phyloP scores from a whole-genome alignment of 2,329 filamentous ascomycete genomes.

The Beauveria medogensis region DNA sequence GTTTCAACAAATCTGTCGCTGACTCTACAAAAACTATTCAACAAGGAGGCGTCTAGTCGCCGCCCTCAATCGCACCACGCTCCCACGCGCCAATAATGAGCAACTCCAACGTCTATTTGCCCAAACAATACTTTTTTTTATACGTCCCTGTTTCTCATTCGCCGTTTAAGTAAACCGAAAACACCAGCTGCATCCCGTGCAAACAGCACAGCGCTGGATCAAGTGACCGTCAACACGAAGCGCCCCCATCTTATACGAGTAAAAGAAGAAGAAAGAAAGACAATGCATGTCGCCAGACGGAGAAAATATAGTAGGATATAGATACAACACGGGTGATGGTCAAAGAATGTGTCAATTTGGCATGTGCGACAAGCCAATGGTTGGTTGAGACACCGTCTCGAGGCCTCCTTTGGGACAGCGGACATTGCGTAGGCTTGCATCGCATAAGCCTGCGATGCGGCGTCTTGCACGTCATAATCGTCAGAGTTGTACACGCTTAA shows the following conservation, averaged over 20 bases:
- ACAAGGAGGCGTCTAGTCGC: background rate
- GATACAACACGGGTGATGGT: background rate
- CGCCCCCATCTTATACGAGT: background rate
- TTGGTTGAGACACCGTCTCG: background rate
- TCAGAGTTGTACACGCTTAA: background rate
- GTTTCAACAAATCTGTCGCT: constrained; percentile 5
- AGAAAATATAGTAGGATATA: background rate
- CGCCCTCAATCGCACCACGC: background rate
- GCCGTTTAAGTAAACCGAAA: background rate
- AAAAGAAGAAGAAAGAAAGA: background rate
- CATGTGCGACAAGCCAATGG: background rate
- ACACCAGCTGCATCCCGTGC: background rate
- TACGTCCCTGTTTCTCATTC: background rate
- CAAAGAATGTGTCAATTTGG: background rate
- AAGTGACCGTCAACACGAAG: background rate
- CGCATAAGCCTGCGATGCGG: too few species aligned
- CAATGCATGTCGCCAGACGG: background rate
- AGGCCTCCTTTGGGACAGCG: background rate
- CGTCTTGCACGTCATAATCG: background rate
- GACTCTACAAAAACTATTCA: constrained; percentile 1
- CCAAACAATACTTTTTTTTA: background rate
- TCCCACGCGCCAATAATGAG: background rate
- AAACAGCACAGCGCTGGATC: background rate
- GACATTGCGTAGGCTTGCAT: background rate
- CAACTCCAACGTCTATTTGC: background rate